Evolutionary conservation across 2,329 filamentous ascomycete species (phyloP).

Genomic region (Fusarium oligoseptatum): DNA sequence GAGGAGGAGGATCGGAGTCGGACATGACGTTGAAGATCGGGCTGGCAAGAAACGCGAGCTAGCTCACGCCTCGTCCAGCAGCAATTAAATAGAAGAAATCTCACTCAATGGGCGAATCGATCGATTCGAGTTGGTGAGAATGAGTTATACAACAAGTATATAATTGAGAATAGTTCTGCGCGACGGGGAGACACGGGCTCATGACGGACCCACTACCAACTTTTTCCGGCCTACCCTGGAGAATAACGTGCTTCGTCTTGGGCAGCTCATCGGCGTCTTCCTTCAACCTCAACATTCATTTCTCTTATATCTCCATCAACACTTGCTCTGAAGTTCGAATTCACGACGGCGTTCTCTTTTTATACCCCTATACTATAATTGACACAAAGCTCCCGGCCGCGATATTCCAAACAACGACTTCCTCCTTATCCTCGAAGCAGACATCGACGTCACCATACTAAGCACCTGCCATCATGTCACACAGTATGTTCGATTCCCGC

Average conservation of each 20-base stretch:
- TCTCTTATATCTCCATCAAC: background rate
- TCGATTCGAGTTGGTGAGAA: background rate
- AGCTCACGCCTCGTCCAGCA: slow-evolving; percentile 2
- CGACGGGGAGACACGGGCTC: slow-evolving; percentile 28
- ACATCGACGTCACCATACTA: slow-evolving; percentile 17
- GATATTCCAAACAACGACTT: background rate
- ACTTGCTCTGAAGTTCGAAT: background rate
- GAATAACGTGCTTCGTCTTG: slow-evolving; percentile 1
- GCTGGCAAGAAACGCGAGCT: background rate
- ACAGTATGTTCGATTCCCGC: slow-evolving; percentile 55
- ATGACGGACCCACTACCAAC: slow-evolving; percentile 32
- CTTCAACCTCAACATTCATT: background rate
- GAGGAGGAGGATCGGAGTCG: slow-evolving; percentile 44
- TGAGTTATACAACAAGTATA: slow-evolving; percentile 18
- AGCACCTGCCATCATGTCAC: slow-evolving; percentile 51
- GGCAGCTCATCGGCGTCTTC: background rate
- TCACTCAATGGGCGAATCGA: slow-evolving; percentile 1
- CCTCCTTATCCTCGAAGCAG: background rate
- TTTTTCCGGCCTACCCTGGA: slow-evolving; percentile 30
- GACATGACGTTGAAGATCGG: slow-evolving; percentile 30
- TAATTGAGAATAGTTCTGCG: slow-evolving; percentile 14
- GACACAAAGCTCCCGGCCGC: background rate
- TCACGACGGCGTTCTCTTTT: background rate
- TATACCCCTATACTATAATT: background rate
- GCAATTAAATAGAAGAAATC: background rate